These are phyloP conservation scores for Hemisphaericaspora xylofermentans DNA, from an alignment of 1,139 yeast species.

Conservation along the genomic window DNA sequence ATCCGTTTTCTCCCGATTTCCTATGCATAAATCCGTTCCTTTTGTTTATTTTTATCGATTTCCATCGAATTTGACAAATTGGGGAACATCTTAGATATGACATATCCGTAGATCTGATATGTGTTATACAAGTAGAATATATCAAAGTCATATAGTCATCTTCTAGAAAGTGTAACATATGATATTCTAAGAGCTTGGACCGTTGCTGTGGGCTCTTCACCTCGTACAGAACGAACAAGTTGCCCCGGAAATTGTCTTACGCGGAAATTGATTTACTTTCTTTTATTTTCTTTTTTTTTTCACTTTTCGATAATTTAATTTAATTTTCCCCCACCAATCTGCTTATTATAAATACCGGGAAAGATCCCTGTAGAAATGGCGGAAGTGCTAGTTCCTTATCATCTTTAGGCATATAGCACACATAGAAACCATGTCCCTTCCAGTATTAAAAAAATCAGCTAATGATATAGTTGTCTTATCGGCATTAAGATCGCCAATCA, in stretches of 20 bases:
- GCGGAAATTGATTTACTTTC: constrained; percentile 1
- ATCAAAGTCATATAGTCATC: too few species aligned
- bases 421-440: constrained; percentile 1
- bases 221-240: background rate
- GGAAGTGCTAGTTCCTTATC: too few species aligned
- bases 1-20: background rate
- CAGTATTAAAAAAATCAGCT: constrained; percentile 24
- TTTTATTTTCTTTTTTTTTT: too few species aligned
- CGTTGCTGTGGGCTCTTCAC: too few species aligned
- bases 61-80: too few species aligned
- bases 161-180: too few species aligned
- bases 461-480: constrained; percentile 36
- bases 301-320: too few species aligned
- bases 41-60: background rate
- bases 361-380: too few species aligned
- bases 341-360: background rate
- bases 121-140: too few species aligned
- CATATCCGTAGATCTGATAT: too few species aligned
- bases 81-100: too few species aligned
- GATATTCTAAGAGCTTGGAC: too few species aligned
- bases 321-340: background rate
- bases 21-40: constrained; percentile 3
- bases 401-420: constrained; percentile 1
- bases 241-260: background rate
- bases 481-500: constrained; percentile 38